phyloP scores from a whole-genome alignment of 805 yeast species.

The Huiozyma sinensis region DNA sequence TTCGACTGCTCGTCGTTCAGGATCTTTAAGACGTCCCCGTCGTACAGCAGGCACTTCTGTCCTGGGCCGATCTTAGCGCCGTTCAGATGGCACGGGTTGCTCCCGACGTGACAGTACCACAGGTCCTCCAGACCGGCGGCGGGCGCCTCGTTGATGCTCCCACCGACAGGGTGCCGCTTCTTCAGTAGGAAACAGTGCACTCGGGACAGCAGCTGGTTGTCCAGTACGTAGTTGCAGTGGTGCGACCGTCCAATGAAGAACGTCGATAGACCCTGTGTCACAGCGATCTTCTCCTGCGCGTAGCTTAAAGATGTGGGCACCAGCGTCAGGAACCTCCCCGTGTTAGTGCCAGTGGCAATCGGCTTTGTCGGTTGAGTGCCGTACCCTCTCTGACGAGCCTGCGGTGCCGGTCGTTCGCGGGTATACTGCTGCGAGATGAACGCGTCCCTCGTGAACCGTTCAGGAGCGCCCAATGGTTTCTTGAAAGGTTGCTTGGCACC shows the following conservation, averaged over 20 bases:
- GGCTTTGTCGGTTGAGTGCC: background rate
- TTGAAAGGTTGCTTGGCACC: conserved; percentile 19
- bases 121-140: conserved; percentile 64
- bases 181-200: conserved; percentile 64
- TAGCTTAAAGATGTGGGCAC: conserved; percentile 40
- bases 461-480: conserved; percentile 20
- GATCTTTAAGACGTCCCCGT: conserved; percentile 57
- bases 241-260: conserved; percentile 67
- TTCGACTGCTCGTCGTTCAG: conserved; percentile 30
- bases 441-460: conserved; percentile 18
- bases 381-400: conserved; percentile 1
- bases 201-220: conserved; percentile 73
- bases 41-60: conserved; percentile 46
- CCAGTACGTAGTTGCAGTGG: conserved; percentile 47
- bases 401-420: background rate
- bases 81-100: conserved; percentile 72
- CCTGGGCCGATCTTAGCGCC: conserved; percentile 48
- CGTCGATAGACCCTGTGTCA: conserved; percentile 59
- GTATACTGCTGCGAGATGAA: conserved; percentile 4
- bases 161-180: conserved; percentile 50
- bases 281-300: conserved; percentile 36
- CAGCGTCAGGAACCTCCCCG: conserved; percentile 54
- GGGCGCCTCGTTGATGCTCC: conserved; percentile 53
- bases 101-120: conserved; percentile 71
- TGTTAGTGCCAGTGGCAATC: conserved; percentile 6